A percentile compares a stretch with the other conserved stretches of the same genome.
phyloP scores from a whole-genome alignment of 164 flowering plant species.

The Nelumbo lutea region DNA sequence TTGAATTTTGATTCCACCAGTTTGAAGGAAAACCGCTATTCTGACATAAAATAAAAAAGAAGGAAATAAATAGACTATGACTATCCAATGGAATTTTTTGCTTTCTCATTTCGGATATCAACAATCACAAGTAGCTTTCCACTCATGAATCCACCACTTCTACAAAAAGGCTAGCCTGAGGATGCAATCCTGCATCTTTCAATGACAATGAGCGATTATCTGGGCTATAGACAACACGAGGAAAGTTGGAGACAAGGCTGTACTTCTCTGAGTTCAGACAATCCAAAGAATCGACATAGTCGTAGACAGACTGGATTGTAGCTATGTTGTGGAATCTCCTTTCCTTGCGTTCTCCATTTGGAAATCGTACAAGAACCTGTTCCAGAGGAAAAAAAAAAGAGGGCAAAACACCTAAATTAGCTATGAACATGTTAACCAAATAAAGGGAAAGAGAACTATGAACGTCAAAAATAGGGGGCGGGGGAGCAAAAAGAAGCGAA shows the following conservation, averaged over 20 bases:
- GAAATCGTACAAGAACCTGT: slow-evolving; percentile 87
- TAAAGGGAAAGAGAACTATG: background rate
- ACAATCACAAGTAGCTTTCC: background rate
- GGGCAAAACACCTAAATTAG: background rate
- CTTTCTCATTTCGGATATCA: background rate
- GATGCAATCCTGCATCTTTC: slow-evolving; percentile 90
- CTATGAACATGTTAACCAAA: background rate
- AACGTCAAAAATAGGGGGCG: background rate
- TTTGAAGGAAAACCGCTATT: too few relatives aligned
- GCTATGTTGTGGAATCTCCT: slow-evolving; percentile 72
- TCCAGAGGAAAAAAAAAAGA: background rate
- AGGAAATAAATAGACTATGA: too few relatives aligned
- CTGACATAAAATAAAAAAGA: too few relatives aligned
- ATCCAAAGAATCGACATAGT: slow-evolving; percentile 89
- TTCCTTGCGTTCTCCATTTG: slow-evolving; percentile 85
- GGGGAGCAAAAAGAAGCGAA: background rate
- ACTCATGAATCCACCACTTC: slow-evolving; percentile 50
- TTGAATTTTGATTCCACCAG: too few relatives aligned
- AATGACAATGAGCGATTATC: slow-evolving; percentile 64
- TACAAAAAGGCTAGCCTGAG: slow-evolving; percentile 91
- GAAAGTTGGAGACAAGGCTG: slow-evolving; percentile 84
- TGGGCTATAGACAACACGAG: slow-evolving; percentile 65
- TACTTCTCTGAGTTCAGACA: slow-evolving; percentile 64
- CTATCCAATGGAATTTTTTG: too few relatives aligned
- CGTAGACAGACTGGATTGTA: slow-evolving; percentile 66